Base-by-base conservation (phyloP, 306 rosid genomes). In the Trifolium dubium region DNA sequence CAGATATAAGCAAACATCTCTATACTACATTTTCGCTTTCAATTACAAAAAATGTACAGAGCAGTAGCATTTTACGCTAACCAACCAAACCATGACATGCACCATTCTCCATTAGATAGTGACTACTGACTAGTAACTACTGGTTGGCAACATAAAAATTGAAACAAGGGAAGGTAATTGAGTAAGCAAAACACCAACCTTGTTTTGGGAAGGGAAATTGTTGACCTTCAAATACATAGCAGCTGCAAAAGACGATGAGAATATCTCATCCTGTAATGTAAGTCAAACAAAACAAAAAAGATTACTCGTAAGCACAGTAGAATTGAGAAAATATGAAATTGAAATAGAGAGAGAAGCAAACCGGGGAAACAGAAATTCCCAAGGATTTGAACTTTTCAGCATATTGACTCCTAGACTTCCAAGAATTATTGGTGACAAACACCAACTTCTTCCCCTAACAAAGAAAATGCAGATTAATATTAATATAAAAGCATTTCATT, bases 241-340 rank as follows among this genome's bases (percentile, higher is more conserved):
- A 60, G 98, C 96, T 5, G 98, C 97, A 77, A 88, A 94, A 28
- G 98, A 94, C 17, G 98, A 94, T 65, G 95, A 88, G 86, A 94
- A 89, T 63, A 94, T 87, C 85, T 94, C 98, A 51, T 89, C 96
- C 98, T 91, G 69, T 41, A 60, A 28, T 1, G 23, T 23, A 23
- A 23, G 23, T 2, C 1, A 64, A 79, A 66, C 29, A 62, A 77
- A 64, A 67, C 1, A 55, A 55, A 55, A 28, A 23, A 56, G 0
- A 55, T 56, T 4, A 18, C 32, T 54, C 19, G 32, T 7, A 56
- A 56, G 35, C 15, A 56, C 32, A 10, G 5, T 10, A 43, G 1
- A 15, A 19, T 35, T 37, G 9, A 37, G 23, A 11, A 5, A 53
- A 53, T 19, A 53, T 30, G 8, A 53, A 18, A 28, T n/a, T 0